Evolutionary conservation across 139 green algal genomes (phyloP).

Genomic region (Raphidocelis subcapitata): DNA sequence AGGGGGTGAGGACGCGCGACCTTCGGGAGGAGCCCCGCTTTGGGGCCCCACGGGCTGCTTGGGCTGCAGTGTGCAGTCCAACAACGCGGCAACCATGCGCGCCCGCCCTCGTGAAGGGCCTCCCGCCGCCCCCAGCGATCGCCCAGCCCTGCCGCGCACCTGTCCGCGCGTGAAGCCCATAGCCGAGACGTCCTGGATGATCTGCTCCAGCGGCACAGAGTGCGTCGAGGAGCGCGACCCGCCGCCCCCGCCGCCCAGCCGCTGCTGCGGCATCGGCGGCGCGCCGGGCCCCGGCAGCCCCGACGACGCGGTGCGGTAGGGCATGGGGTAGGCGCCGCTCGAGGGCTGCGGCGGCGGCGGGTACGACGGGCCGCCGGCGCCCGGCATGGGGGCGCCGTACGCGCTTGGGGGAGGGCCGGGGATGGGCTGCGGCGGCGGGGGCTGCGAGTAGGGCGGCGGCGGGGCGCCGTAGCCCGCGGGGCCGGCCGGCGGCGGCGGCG

Average conservation of each 20-base stretch:
- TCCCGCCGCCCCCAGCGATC: neutral
- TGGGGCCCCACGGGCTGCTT: too few relatives aligned
- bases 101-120: neutral
- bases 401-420: neutral
- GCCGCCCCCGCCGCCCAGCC: conserved; percentile 7
- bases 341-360: neutral
- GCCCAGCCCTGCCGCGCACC: conserved; percentile 7
- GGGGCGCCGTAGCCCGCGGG: neutral
- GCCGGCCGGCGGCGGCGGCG: neutral
- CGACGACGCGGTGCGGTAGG: neutral
- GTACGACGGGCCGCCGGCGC: neutral
- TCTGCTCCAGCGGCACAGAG: conserved; percentile 62
- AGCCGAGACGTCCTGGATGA: conserved; percentile 72
- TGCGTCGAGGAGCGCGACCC: neutral
- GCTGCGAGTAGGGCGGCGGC: conserved; percentile 9
- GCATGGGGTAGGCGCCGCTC: neutral
- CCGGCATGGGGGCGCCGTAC: neutral
- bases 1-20: too few relatives aligned
- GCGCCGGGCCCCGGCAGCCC: conserved; percentile 3
- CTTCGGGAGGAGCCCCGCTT: too few relatives aligned
- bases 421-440: neutral
- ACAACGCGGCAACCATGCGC: neutral
- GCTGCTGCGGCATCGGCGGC: conserved; percentile 3
- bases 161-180: conserved; percentile 79
- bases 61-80: too few relatives aligned